Evolutionary conservation across 768 basidiomycete genomes (phyloP), one percentile per base, ranked within the genome.

Genomic region (Neoboletus subvelutipes): DNA sequence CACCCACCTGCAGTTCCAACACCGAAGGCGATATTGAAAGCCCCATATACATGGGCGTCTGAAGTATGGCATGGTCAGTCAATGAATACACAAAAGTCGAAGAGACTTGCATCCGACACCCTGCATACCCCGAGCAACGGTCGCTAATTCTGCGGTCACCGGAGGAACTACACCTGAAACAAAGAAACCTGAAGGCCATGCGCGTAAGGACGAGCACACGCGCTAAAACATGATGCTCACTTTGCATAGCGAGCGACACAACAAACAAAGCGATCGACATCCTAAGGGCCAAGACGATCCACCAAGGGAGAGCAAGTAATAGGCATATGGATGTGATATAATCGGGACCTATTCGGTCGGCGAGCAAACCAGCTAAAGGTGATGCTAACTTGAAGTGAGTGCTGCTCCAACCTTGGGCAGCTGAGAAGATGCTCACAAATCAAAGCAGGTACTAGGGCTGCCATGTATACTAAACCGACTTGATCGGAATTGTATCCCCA

Each of bases 31-130:
- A 90, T 65, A 71, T 90, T 92, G 66, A 88, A 89, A 1, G 83
- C 84, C 4, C 83, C 88, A 63, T 88, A 91, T 4, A 87, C 78
- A 63, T 90, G 88, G 1, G 81, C 88, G 69, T 86, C 89, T 90
- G 61, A 29, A 22, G 26, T 20, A 45, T 49, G 18, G 28, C 11
- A 29, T 15, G 41, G 22, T 60, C 42, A 57, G 40, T 45, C 45
- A 42, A 45, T 20, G 40, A 31, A 58, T 29, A 9, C 22, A 46
- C 20, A 22, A 12, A 54, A 33, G 39, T 29, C 17, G 24, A 36
- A n/a, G 39, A 28, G 15, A 68, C 85, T 67, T 65, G 84, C 88
- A 92, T 31, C 88, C 89, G 37, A 91, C 77, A 4, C 87, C 87
- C 36, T 80, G 79, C 22, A 85, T 78, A 15, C 63, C 69, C 52